These are phyloP conservation scores for Podaxis mareebaensis DNA, from an alignment of 768 basidiomycete genomes.

Conservation along the genomic window DNA sequence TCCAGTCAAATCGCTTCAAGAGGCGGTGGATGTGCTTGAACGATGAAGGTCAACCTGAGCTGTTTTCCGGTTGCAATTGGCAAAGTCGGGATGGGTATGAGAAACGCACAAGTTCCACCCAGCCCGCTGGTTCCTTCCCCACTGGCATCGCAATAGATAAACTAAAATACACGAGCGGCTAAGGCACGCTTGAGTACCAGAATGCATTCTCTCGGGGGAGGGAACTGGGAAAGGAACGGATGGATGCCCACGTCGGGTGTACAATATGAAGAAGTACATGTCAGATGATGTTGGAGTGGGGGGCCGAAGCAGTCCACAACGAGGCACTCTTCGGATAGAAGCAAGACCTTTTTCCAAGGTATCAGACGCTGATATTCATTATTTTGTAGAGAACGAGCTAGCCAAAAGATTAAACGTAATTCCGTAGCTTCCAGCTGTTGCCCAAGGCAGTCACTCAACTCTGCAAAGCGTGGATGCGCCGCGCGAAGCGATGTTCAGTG, in stretches of 20 bases:
- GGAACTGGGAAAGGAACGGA: background rate
- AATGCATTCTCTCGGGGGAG: background rate
- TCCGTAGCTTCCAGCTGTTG: no score
- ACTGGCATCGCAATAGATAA: background rate
- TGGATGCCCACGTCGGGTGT: background rate
- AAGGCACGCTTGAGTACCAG: background rate
- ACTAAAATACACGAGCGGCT: background rate
- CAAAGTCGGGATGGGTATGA: background rate
- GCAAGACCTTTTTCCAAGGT: background rate
- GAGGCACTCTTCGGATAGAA: background rate
- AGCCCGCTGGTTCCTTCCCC: background rate
- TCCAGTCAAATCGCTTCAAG: no score
- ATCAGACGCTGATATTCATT: no score
- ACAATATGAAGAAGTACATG: background rate
- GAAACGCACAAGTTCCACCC: background rate
- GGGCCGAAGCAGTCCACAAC: background rate
- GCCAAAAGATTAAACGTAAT: background rate
- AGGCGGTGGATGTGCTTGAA: no score
- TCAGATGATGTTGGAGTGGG: background rate
- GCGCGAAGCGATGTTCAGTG: background rate
- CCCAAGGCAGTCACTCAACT: no score
- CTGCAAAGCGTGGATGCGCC: no score
- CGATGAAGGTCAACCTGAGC: no score
- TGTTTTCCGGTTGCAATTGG: no score
- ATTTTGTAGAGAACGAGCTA: background rate